Conservation (phyloP, 2,329 filamentous ascomycete genomes). For the Aspergillus oerlinghausenensis region DNA sequence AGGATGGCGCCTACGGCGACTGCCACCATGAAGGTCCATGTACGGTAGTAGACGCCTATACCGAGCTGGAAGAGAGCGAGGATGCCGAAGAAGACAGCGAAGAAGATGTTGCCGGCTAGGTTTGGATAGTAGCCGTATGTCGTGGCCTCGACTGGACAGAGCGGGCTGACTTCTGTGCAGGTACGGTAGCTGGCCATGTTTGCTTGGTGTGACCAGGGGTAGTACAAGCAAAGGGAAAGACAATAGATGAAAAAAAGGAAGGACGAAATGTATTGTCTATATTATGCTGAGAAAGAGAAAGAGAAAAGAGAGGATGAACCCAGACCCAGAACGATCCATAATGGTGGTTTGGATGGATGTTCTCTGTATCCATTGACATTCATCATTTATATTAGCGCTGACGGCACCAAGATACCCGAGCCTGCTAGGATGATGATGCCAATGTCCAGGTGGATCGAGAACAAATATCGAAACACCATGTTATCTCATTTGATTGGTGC, state of each 20-base stretch:
- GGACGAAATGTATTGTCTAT: neutral
- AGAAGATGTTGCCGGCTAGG: constrained; percentile 50
- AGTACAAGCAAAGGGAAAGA: constrained; percentile 1
- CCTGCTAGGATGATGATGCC: neutral
- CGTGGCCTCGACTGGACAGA: constrained; percentile 45
- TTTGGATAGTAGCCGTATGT: constrained; percentile 53
- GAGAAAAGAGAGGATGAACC: constrained; percentile 1
- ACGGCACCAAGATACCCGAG: neutral
- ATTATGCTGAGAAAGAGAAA: neutral
- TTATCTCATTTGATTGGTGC: constrained; percentile 6
- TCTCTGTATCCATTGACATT: neutral
- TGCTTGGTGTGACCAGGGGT: constrained; percentile 2
- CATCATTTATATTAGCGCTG: neutral
- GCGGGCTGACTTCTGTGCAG: constrained; percentile 32
- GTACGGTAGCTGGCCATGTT: constrained; percentile 19
- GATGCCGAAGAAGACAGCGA: constrained; percentile 48
- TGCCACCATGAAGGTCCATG: constrained; percentile 53
- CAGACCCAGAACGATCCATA: neutral
- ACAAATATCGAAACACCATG: neutral
- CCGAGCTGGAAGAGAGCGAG: constrained; percentile 46
- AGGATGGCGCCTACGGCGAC: constrained; percentile 46
- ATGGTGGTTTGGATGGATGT: neutral
- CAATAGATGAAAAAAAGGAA: neutral
- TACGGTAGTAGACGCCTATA: constrained; percentile 48
- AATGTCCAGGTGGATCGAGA: neutral